Percentiles rank a stretch among this genome's conserved stretches.
These are phyloP conservation scores for Phytophthora rubi DNA, from an alignment of 352 stramenopile genomes.

Conservation along the genomic window DNA sequence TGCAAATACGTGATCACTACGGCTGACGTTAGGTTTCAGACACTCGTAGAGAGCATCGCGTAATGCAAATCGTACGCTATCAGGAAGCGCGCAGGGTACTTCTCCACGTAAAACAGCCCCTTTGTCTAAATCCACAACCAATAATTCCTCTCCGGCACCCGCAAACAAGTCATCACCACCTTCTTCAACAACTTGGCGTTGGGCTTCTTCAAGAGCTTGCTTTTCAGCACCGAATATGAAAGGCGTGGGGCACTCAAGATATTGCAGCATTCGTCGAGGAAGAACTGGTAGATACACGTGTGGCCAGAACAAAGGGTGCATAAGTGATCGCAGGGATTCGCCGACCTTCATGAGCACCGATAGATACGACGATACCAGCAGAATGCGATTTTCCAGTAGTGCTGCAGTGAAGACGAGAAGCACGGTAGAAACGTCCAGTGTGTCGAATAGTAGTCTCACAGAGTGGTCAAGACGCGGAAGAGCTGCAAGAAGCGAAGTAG, in stretches of 20 bases:
- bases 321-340: slow-evolving; percentile 81
- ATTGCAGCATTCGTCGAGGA: slow-evolving; percentile 80
- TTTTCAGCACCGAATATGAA: slow-evolving; percentile 88
- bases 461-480: slow-evolving; percentile 79
- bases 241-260: slow-evolving; percentile 85
- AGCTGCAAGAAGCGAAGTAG: slow-evolving; percentile 45
- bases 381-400: slow-evolving; percentile 82
- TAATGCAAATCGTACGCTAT: slow-evolving; percentile 53
- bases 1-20: slow-evolving; percentile 74
- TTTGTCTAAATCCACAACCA: slow-evolving; percentile 81
- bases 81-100: slow-evolving; percentile 57
- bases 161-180: slow-evolving; percentile 56
- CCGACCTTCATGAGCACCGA: slow-evolving; percentile 85
- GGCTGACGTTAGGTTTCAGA: slow-evolving; percentile 74
- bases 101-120: slow-evolving; percentile 58
- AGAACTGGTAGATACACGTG: slow-evolving; percentile 89
- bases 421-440: slow-evolving; percentile 74
- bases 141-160: slow-evolving; percentile 60
- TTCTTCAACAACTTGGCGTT: slow-evolving; percentile 49
- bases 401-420: slow-evolving; percentile 79
- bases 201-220: slow-evolving; percentile 60
- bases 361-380: slow-evolving; percentile 82
- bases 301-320: slow-evolving; percentile 87
- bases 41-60: slow-evolving; percentile 67
- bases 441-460: slow-evolving; percentile 81